Base-by-base conservation (phyloP, 2,329 filamentous ascomycete genomes). In the Pseudogymnoascus sp. region DNA sequence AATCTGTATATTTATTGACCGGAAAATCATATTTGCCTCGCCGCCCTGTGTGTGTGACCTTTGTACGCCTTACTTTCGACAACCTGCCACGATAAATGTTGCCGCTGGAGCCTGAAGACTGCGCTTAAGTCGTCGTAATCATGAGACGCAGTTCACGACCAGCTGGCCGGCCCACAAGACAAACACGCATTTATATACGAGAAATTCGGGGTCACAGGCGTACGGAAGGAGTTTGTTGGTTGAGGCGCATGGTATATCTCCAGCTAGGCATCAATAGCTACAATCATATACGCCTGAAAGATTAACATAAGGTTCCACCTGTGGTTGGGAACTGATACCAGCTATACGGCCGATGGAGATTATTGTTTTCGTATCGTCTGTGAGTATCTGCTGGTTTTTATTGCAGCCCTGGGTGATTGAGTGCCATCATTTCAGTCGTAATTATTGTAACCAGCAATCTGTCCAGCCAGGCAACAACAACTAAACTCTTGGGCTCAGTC, bases 71-170 rank as follows among this genome's bases (percentile, higher is more conserved):
- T 47, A n/a, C 8, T 50, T 15, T 18, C 18, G n/a, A 20, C 38
- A 20, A 30, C 25, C 15, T 30, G 25, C 14, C 25, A 30, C 25
- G n/a, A 18, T 38, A 38, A 41, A 41, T 15, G 6, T 12, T 53
- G 33, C 18, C 8, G 47, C 47, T 53, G 47, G 28, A 53, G 47
- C 47, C 47, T 53, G 15, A 22, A 53, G 39, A 25, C 47, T 53
- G 47, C 28, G 47, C 47, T 53, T 53, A 53, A 53, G 47, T 53
- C 47, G 47, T 53, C 47, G 47, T 53, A 53, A 53, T 53, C 47
- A 53, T 53, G 47, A 53, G 47, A 53, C 47, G 47, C 28, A 33
- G 47, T 53, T 53, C n/a, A n/a, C 43, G 14, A 30, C 47, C 47
- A 53, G n/a, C 25, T 33, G 43, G 25, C 25, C 12, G n/a, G 43